Evolutionary conservation across 1,284 basidiomycete species (phyloP).

Genomic region (Tilletia indica): DNA sequence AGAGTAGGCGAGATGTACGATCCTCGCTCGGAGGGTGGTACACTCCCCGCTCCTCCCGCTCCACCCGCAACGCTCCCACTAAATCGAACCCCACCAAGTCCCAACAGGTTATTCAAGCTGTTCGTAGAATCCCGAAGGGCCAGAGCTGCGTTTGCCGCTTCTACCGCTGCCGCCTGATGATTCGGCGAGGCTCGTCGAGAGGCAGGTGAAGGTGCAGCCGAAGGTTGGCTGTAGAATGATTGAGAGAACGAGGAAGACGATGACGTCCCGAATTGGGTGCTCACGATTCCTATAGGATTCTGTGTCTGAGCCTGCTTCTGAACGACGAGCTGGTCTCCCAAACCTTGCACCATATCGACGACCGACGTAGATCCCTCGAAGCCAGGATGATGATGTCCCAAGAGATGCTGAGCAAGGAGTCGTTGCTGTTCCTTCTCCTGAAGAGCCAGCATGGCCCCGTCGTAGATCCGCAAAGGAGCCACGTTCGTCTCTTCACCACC

Average conservation of each 20-base stretch:
- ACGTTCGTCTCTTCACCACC: neutral
- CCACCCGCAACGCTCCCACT: neutral
- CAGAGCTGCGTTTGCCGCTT: too few relatives aligned
- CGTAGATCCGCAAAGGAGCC: neutral
- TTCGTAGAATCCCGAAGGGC: constrained; percentile 15
- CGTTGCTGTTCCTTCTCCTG: constrained; percentile 12
- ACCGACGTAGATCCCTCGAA: too few relatives aligned
- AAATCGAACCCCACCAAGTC: neutral
- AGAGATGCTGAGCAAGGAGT: neutral
- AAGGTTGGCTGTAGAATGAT: too few relatives aligned
- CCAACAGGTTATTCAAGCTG: neutral
- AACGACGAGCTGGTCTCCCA: too few relatives aligned
- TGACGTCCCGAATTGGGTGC: too few relatives aligned
- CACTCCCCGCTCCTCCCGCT: neutral
- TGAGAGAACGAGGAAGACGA: too few relatives aligned
- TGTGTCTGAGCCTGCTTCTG: too few relatives aligned
- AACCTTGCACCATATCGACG: too few relatives aligned
- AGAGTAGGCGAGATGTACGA: constrained; percentile 8
- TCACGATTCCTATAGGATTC: too few relatives aligned
- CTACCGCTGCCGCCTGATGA: too few relatives aligned
- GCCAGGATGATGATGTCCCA: neutral
- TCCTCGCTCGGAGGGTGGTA: neutral
- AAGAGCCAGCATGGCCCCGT: constrained; percentile 4
- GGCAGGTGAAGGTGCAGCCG: too few relatives aligned
- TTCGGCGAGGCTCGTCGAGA: too few relatives aligned